Evolutionary conservation across 805 yeast genomes (phyloP).

Genomic region (Komagataella kurtzmanii): DNA sequence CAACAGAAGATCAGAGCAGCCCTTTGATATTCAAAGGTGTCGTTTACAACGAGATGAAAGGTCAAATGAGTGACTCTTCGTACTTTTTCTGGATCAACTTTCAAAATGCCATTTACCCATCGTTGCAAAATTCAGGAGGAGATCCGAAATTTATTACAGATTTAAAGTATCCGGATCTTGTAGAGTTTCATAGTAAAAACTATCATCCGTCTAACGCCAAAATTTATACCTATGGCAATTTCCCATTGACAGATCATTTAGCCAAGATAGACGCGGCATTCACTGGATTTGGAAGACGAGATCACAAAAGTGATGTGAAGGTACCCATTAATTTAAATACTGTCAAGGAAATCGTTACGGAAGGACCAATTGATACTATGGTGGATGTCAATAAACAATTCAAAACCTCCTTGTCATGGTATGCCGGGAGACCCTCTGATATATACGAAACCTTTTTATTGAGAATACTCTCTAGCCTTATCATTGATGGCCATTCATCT

Average conservation of each 20-base stretch:
- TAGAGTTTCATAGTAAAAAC: conserved; percentile 58
- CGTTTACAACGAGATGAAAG: conserved; percentile 97
- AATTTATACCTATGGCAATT: conserved; percentile 79
- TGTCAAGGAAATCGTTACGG: conserved; percentile 19
- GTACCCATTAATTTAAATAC: conserved; percentile 33
- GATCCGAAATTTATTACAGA: conserved; percentile 76
- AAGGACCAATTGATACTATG: conserved; percentile 80
- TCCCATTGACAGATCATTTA: conserved; percentile 51
- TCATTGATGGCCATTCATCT: conserved; percentile 87
- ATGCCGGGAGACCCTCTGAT: conserved; percentile 60
- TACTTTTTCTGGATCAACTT: conserved; percentile 77
- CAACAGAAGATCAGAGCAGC: conserved; percentile 37
- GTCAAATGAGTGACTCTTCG: conserved; percentile 82
- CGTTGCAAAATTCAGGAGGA: conserved; percentile 86
- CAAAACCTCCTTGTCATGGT: conserved; percentile 83
- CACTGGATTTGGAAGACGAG: conserved; percentile 37
- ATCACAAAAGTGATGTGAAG: conserved; percentile 15
- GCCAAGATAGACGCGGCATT: conserved; percentile 39
- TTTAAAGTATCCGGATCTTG: conserved; percentile 59
- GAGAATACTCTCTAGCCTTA: conserved; percentile 53
- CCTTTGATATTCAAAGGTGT: conserved; percentile 83
- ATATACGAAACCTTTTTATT: conserved; percentile 59
- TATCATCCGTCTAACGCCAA: conserved; percentile 88
- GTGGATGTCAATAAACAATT: conserved; percentile 52
- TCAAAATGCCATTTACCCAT: conserved; percentile 73